A percentile compares a stretch with the other conserved stretches of the same genome.
Conservation (phyloP, 345 rosid genomes). For the Arabidopsis thaliana region TAIR10.1 NC_003074.8:23064001-23064500, state of each 20-base stretch:
- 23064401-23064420: conserved; percentile 96
- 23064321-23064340: conserved; percentile 56
- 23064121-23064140: conserved; percentile 68
- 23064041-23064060: conserved; percentile 63
- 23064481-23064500: conserved; percentile 49
- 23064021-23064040: conserved; percentile 80
- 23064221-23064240: conserved; percentile 93
- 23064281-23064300: conserved; percentile 57
- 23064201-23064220: conserved; percentile 86
- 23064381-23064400: conserved; percentile 71
- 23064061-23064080: conserved; percentile 75
- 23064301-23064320: conserved; percentile 57
- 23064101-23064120: conserved; percentile 80
- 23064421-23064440: conserved; percentile 64
- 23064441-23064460: conserved; percentile 40
- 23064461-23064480: conserved; percentile 33
- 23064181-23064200: conserved; percentile 76
- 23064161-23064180: conserved; percentile 74
- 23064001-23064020: conserved; percentile 76
- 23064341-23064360: conserved; percentile 59
- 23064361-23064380: conserved; percentile 67
- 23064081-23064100: conserved; percentile 56
- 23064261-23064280: conserved; percentile 76
- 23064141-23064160: conserved; percentile 69
- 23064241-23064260: conserved; percentile 98